Evolutionary conservation across 345 rosid genomes (phyloP).

Genomic region (Populus deltoides): DNA sequence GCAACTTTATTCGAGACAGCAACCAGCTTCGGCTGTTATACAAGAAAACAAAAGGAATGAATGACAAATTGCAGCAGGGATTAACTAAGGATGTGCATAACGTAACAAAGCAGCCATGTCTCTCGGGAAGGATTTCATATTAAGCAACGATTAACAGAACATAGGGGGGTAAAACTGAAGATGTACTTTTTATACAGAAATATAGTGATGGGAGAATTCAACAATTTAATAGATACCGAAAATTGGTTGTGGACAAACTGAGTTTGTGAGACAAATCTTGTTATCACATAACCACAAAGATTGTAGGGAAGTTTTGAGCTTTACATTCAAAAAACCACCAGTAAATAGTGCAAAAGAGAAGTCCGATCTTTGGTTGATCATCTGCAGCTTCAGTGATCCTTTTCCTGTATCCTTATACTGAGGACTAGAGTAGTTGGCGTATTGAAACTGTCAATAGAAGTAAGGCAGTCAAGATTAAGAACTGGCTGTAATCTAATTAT

Average conservation of each 20-base stretch:
- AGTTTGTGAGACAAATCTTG: no score
- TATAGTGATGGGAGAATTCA: no score
- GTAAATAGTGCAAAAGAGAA: slow-evolving; percentile 64
- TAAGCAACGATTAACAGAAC: no score
- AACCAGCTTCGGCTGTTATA: slow-evolving; percentile 59
- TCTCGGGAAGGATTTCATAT: no score
- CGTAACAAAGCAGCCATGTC: no score
- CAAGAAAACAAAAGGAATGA: background rate
- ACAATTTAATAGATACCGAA: no score
- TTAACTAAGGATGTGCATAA: no score
- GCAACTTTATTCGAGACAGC: slow-evolving; percentile 57
- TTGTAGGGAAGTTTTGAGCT: slow-evolving; percentile 1
- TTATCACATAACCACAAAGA: no score
- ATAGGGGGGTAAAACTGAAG: no score
- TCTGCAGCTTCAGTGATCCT: slow-evolving; percentile 59
- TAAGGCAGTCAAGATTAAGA: background rate
- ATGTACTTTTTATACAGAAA: no score
- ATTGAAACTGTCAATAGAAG: background rate
- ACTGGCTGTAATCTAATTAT: background rate
- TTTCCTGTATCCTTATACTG: slow-evolving; percentile 45
- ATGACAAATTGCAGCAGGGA: background rate
- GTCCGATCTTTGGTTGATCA: slow-evolving; percentile 75
- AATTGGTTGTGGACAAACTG: no score
- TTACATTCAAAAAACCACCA: slow-evolving; percentile 56
- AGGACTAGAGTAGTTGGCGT: slow-evolving; percentile 32